These are phyloP conservation scores for Sporothrix mexicana DNA, from an alignment of 2,329 filamentous ascomycete genomes.

Conservation along the genomic window DNA sequence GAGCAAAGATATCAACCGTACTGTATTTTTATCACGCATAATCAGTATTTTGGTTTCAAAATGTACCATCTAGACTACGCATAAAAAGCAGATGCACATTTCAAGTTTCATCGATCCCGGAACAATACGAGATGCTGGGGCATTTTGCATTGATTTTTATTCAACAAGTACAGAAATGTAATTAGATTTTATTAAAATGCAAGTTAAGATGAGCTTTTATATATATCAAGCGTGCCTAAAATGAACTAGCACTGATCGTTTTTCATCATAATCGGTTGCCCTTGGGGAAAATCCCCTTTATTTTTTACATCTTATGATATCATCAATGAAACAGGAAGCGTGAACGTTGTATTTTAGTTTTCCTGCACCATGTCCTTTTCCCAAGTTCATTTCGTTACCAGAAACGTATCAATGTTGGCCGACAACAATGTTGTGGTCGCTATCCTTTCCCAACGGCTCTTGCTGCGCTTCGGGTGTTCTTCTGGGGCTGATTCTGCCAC, in stretches of 20 bases:
- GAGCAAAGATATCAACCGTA: neutral
- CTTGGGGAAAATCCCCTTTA: conserved; percentile 26
- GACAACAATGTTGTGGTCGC: conserved; percentile 21
- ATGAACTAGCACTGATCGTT: neutral
- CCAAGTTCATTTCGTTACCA: too few species aligned
- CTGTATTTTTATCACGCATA: neutral
- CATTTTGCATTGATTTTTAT: too few species aligned
- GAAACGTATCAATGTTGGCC: neutral
- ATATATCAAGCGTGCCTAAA: neutral
- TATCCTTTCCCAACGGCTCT: neutral
- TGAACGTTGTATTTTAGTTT: too few species aligned
- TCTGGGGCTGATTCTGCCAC: neutral
- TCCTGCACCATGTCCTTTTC: too few species aligned
- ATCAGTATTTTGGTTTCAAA: neutral
- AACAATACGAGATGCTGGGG: too few species aligned
- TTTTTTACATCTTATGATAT: neutral
- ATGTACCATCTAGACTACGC: too few species aligned
- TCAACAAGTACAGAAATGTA: too few species aligned
- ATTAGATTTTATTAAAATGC: neutral
- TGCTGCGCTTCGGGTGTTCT: neutral
- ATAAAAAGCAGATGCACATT: too few species aligned
- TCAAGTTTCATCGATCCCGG: too few species aligned
- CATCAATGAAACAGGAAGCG: too few species aligned
- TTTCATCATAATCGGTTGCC: conserved; percentile 31
- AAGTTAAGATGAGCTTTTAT: neutral